phyloP scores from a whole-genome alignment of 2,329 filamentous ascomycete species.

The Microsporum canis region DNA sequence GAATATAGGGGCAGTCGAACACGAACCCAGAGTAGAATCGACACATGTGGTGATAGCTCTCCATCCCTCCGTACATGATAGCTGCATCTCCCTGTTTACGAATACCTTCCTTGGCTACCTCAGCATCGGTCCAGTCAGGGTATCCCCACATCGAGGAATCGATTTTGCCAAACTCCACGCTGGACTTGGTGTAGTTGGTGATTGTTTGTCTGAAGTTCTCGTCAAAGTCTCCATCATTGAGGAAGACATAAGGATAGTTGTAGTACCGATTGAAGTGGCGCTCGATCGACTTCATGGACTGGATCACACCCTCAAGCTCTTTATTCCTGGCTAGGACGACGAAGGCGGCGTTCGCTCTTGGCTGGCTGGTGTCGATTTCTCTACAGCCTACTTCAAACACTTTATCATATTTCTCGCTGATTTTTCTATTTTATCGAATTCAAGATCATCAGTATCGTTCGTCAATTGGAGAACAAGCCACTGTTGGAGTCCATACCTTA shows the following conservation, averaged over 20 bases:
- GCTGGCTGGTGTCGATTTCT: constrained; percentile 59
- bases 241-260: constrained; percentile 94
- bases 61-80: constrained; percentile 98
- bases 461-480: neutral
- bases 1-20: neutral
- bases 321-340: constrained; percentile 93
- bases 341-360: constrained; percentile 86
- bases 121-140: constrained; percentile 89
- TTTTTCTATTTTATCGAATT: constrained; percentile 55
- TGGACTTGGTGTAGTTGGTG: constrained; percentile 74
- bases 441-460: neutral
- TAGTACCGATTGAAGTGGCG: constrained; percentile 99
- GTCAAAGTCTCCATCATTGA: constrained; percentile 97
- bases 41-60: constrained; percentile 99
- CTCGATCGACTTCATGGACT: constrained; percentile 96
- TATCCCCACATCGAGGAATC: constrained; percentile 87
- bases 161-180: constrained; percentile 90
- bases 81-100: constrained; percentile 91
- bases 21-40: constrained; percentile 93
- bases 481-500: constrained; percentile 52
- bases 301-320: constrained; percentile 88
- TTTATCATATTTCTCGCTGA: constrained; percentile 94
- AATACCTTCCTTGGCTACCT: constrained; percentile 90
- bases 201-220: constrained; percentile 82
- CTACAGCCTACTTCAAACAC: constrained; percentile 88